A percentile compares a stretch with the other conserved stretches of the same genome.
Evolutionary conservation across 192 early-diverging fungal genomes (phyloP).

Genomic region (Haplosporangium gracile): DNA sequence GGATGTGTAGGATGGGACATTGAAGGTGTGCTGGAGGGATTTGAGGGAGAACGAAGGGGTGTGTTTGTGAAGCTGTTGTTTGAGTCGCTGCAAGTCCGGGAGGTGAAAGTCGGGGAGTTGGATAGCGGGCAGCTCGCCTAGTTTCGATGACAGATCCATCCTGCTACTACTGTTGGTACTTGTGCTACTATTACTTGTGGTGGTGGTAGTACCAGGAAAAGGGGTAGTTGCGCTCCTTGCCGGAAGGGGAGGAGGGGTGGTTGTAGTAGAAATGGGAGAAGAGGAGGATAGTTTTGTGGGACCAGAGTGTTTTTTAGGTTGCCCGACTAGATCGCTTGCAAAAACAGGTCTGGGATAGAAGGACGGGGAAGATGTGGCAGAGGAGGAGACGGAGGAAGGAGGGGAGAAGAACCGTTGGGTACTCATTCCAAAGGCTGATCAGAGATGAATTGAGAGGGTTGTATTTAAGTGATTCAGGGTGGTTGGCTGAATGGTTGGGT

Average conservation of each 20-base stretch:
- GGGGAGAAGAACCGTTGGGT: conserved; percentile 8
- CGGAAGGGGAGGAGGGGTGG: not conserved
- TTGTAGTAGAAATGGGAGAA: not conserved
- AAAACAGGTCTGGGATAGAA: conserved; percentile 19
- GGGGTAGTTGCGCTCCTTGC: not conserved
- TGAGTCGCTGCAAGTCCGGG: conserved; percentile 40
- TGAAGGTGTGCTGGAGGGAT: conserved; percentile 42
- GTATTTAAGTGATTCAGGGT: not conserved
- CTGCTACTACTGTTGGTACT: not conserved
- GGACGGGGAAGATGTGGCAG: not conserved
- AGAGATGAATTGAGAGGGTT: too few relatives aligned
- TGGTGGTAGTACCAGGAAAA: not conserved
- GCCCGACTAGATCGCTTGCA: conserved; percentile 26
- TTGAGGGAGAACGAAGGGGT: conserved; percentile 52
- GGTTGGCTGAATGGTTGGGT: not conserved
- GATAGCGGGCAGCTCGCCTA: conserved; percentile 22
- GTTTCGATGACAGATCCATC: conserved; percentile 24
- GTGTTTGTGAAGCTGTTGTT: conserved; percentile 50
- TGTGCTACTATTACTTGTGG: not conserved
- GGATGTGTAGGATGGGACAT: conserved; percentile 38
- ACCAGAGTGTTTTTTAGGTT: conserved; percentile 8
- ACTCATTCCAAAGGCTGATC: not conserved
- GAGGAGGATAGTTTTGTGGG: conserved; percentile 4
- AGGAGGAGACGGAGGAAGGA: not conserved
- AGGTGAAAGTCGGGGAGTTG: conserved; percentile 53